phyloP scores from a whole-genome alignment of 441 rosid species.

The Bocquillonia castaneifolia region DNA sequence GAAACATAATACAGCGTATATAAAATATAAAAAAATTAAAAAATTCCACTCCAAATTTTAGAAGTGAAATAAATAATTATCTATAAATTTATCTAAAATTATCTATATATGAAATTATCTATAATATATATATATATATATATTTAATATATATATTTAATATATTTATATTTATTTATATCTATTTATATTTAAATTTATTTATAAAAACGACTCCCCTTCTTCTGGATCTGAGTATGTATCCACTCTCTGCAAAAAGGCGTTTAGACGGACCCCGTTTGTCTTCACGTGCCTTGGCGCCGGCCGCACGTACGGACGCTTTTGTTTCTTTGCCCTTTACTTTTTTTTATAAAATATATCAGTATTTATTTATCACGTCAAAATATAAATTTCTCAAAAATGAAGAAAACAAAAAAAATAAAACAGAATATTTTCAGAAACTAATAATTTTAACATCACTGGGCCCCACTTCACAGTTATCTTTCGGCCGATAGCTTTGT shows the following conservation, averaged over 20 bases:
- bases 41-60: no score
- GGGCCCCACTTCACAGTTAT: constrained; percentile 36
- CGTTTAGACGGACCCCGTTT: constrained; percentile 36
- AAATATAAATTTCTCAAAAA: no score
- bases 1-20: no score
- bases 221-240: background rate
- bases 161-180: no score
- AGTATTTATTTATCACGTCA: constrained; percentile 15
- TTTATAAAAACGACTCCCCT: background rate
- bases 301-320: constrained; percentile 37
- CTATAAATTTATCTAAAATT: no score
- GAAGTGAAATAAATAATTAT: no score
- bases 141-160: no score
- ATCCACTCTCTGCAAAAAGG: constrained; percentile 10
- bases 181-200: no score
- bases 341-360: background rate
- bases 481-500: constrained; percentile 43
- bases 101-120: no score
- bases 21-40: no score
- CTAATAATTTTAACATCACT: constrained; percentile 7
- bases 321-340: constrained; percentile 17
- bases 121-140: no score
- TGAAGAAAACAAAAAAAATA: background rate
- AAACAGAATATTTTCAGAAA: constrained; percentile 6
- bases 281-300: constrained; percentile 38